phyloP scores from a whole-genome alignment of 305 asterid species.

The Nicotiana rustica region DNA sequence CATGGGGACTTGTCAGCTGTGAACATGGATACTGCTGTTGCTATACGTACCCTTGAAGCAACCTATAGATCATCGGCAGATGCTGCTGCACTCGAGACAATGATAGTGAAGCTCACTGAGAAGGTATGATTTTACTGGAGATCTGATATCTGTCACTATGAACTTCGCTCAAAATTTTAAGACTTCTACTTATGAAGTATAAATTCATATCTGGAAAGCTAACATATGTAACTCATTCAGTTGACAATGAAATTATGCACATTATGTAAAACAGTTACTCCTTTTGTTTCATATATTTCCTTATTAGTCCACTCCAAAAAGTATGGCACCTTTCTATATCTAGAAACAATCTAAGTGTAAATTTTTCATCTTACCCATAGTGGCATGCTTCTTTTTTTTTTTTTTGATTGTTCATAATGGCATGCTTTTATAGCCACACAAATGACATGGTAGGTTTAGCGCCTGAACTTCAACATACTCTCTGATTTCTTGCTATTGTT shows the following conservation, averaged over 20 bases:
- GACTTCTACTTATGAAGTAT: constrained; percentile 19
- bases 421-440: not conserved
- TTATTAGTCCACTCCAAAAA: not conserved
- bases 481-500: constrained; percentile 36
- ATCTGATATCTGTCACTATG: not conserved
- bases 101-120: constrained; percentile 84
- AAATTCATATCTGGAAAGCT: not conserved
- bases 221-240: constrained; percentile 13
- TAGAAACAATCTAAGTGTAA: not conserved
- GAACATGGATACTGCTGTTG: constrained; percentile 99
- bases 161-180: not conserved
- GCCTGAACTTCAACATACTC: not conserved
- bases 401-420: not conserved
- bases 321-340: not conserved
- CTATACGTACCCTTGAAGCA: constrained; percentile 98
- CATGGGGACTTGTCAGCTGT: constrained; percentile 93
- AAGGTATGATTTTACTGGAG: constrained; percentile 55
- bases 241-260: not conserved
- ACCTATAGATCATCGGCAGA: constrained; percentile 90
- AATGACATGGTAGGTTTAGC: not conserved
- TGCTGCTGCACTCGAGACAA: constrained; percentile 91
- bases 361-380: not conserved
- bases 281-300: not conserved
- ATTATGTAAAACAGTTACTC: constrained; percentile 14
- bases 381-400: not conserved